Percentiles rank a stretch among this genome's conserved stretches.
Conservation (phyloP, 495 filamentous ascomycete genomes). For the Xylaria scruposa region DNA sequence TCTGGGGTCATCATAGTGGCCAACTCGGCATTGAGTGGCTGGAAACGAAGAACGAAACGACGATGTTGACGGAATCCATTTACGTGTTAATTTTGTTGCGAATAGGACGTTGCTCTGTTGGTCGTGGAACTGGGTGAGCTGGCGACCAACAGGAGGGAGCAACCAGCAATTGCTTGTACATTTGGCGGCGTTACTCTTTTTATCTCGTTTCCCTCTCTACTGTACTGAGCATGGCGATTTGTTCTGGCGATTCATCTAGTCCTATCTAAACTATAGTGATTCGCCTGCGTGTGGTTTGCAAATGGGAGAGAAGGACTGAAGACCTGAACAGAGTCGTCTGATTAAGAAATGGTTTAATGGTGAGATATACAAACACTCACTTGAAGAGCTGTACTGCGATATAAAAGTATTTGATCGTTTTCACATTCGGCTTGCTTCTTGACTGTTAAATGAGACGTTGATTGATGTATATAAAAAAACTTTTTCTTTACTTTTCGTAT, state of each 20-base stretch:
- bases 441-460: no score
- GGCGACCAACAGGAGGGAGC: slow-evolving; percentile 17
- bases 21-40: slow-evolving; percentile 17
- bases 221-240: slow-evolving; percentile 24
- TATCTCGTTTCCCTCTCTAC: not conserved
- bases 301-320: slow-evolving; percentile 1
- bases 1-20: slow-evolving; percentile 17
- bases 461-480: no score
- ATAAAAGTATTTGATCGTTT: slow-evolving; percentile 30
- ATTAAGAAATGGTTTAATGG: not conserved
- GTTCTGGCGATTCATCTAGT: slow-evolving; percentile 1
- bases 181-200: slow-evolving; percentile 21
- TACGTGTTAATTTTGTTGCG: slow-evolving; percentile 8
- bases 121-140: slow-evolving; percentile 11
- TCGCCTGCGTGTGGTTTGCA: not conserved
- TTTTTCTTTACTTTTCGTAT: no score
- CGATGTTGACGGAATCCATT: slow-evolving; percentile 28
- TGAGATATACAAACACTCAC: slow-evolving; percentile 20
- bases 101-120: not conserved
- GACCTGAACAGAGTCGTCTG: slow-evolving; percentile 10
- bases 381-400: slow-evolving; percentile 22
- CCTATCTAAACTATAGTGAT: slow-evolving; percentile 6
- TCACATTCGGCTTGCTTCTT: not conserved
- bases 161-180: slow-evolving; percentile 22
- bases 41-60: slow-evolving; percentile 30